Evolutionary conservation across 176 grass and related monocot species (phyloP), one percentile per base, ranked within the genome.

Genomic region (Lolium rigidum): DNA sequence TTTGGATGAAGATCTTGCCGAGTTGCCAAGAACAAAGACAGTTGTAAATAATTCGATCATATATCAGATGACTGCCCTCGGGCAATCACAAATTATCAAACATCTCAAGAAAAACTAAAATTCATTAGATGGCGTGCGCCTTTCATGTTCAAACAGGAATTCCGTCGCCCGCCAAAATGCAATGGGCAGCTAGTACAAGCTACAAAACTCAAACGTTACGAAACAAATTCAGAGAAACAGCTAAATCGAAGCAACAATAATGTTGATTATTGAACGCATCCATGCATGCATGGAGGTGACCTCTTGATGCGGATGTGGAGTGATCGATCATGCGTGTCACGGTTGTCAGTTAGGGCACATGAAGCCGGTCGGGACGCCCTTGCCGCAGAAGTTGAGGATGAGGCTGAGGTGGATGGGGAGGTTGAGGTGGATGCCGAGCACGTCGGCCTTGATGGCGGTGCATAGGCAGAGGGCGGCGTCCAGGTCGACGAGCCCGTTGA

Each of bases 361-460:
- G 92, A 97, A 97, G 9, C 91, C 89, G n/a, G 89, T 79, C 61
- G 95, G 95, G 22, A 87, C 60, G 17, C 91, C 91, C 95, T 95
- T 97, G 78, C 95, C 95, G 26, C 92, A 97, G 87, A 92, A 97
- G 89, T 97, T 93, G 48, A 97, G 95, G 56, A 97, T 84, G 44
- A 97, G 92, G 74, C 90, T 97, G 75, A 95, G 95, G 75, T 95
- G 82, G 62, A 97, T 66, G 21, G 95, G 92, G 11, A 97, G 41
- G 74, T 97, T 93, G 85, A 97, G 84, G 76, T 95, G 82, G 73
- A 97, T 83, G 39, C 92, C 95, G 10, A 97, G 87, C 57, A 97
- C 86, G 68, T 94, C 90, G 72, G 90, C 90, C 86, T 83, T 92
- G 71, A 92, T 81, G 64, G 86, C 83, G 55, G 86, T 89, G 90